Evolutionary conservation across 2,329 filamentous ascomycete species (phyloP).

Genomic region (Harringtonia lauricola): DNA sequence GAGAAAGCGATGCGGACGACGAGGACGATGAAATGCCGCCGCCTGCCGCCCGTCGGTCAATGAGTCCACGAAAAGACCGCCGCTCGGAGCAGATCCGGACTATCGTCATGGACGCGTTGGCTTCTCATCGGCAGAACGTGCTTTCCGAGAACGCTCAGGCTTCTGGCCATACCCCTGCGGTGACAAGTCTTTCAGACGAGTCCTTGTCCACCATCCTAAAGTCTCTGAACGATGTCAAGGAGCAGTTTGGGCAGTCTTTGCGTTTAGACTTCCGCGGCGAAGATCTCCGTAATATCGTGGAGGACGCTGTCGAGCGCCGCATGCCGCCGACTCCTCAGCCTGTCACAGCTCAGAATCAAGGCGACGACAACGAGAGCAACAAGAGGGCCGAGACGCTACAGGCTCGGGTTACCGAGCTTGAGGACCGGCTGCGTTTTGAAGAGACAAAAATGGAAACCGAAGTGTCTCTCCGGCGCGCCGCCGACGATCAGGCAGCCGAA

Average conservation of each 20-base stretch:
- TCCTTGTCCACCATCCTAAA: slow-evolving; percentile 46
- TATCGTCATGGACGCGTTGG: slow-evolving; percentile 63
- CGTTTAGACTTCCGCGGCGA: slow-evolving; percentile 34
- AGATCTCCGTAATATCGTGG: slow-evolving; percentile 50
- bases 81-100: slow-evolving; percentile 72
- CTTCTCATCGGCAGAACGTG: slow-evolving; percentile 33
- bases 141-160: not conserved
- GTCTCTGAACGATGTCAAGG: slow-evolving; percentile 53
- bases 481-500: slow-evolving; percentile 42
- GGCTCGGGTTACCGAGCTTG: slow-evolving; percentile 46
- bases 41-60: slow-evolving; percentile 50
- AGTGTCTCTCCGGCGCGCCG: slow-evolving; percentile 33
- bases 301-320: slow-evolving; percentile 49
- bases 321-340: slow-evolving; percentile 37
- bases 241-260: slow-evolving; percentile 35
- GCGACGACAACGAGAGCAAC: slow-evolving; percentile 32
- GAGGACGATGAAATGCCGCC: slow-evolving; percentile 64
- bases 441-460: slow-evolving; percentile 39
- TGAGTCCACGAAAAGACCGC: slow-evolving; percentile 69
- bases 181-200: slow-evolving; percentile 16
- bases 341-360: slow-evolving; percentile 21
- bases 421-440: slow-evolving; percentile 40
- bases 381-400: slow-evolving; percentile 48
- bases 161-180: not conserved
- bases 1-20: slow-evolving; percentile 87